A percentile compares a stretch with the other conserved stretches of the same genome.
Evolutionary conservation across 2,329 filamentous ascomycete genomes (phyloP).

Genomic region (Metarhizium robertsii): DNA sequence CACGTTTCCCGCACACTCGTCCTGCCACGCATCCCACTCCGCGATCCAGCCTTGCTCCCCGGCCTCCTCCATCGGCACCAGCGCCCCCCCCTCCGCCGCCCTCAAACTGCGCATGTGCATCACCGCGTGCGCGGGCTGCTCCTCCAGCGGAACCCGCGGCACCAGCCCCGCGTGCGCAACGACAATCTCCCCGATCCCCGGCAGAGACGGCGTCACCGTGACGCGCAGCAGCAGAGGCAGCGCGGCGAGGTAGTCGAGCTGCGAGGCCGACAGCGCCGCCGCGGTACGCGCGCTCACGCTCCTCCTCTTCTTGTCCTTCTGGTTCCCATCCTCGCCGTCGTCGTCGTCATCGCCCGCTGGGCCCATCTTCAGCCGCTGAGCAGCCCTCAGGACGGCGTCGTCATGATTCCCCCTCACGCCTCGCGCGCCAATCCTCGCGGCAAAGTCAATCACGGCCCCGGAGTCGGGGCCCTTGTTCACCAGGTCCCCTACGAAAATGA

Average conservation of each 20-base stretch:
- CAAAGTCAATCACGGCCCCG: slow-evolving; percentile 62
- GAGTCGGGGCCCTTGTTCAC: slow-evolving; percentile 80
- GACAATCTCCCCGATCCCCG: slow-evolving; percentile 20
- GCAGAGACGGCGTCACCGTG: neutral
- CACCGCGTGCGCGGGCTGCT: slow-evolving; percentile 62
- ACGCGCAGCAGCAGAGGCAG: neutral
- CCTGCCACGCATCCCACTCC: slow-evolving; percentile 8
- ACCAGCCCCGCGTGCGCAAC: slow-evolving; percentile 77
- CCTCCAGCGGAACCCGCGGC: slow-evolving; percentile 56
- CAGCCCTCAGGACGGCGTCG: slow-evolving; percentile 48
- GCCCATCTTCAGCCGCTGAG: neutral
- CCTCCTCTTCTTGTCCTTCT: neutral
- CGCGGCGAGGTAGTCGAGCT: neutral
- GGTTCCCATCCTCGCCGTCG: too few species aligned
- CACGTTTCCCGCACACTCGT: slow-evolving; percentile 13
- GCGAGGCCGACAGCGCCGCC: neutral
- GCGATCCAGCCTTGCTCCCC: slow-evolving; percentile 9
- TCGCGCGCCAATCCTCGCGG: slow-evolving; percentile 59
- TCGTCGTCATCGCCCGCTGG: too few species aligned
- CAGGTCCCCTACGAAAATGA: slow-evolving; percentile 66
- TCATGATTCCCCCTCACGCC: slow-evolving; percentile 84
- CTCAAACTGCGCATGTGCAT: slow-evolving; percentile 84
- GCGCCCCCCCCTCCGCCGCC: slow-evolving; percentile 13
- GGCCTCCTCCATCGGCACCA: neutral
- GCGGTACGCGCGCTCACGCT: neutral